Evolutionary conservation across 177 flowering plant species (phyloP).

Genomic region (Vitis hybrid): DNA sequence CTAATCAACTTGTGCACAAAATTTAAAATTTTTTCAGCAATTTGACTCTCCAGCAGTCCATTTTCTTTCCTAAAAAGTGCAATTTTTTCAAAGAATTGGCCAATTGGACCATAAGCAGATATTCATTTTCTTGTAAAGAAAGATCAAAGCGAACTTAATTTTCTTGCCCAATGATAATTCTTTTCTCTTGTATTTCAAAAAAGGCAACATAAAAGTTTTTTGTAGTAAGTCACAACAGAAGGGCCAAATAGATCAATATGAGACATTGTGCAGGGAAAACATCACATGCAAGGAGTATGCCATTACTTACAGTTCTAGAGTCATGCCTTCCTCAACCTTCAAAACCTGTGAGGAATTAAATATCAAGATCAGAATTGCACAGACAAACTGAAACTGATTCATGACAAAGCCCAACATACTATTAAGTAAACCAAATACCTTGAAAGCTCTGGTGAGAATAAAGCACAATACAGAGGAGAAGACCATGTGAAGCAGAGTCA

Average conservation of each 20-base stretch:
- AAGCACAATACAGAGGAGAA: slow-evolving; percentile 92
- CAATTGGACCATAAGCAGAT: too few relatives aligned
- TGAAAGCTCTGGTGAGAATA: slow-evolving; percentile 71
- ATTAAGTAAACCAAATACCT: slow-evolving; percentile 49
- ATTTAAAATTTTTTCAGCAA: too few relatives aligned
- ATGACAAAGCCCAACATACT: neutral
- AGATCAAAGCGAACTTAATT: too few relatives aligned
- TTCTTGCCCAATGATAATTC: too few relatives aligned
- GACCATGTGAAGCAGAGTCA: slow-evolving; percentile 95
- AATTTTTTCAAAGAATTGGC: too few relatives aligned
- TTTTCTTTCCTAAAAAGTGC: too few relatives aligned
- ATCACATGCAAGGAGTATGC: neutral
- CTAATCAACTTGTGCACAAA: too few relatives aligned
- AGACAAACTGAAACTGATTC: neutral
- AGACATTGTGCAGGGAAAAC: neutral
- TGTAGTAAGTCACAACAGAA: neutral
- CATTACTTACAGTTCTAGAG: slow-evolving; percentile 78
- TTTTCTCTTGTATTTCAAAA: too few relatives aligned
- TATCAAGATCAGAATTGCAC: slow-evolving; percentile 1
- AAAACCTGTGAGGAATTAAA: slow-evolving; percentile 50
- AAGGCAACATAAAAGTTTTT: too few relatives aligned
- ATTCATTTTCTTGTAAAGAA: too few relatives aligned
- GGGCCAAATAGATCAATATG: neutral
- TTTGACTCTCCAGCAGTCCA: too few relatives aligned
- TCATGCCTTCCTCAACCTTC: slow-evolving; percentile 94